Conservation (phyloP, 257 asterid genomes). For the Buddleja alternifolia region DNA sequence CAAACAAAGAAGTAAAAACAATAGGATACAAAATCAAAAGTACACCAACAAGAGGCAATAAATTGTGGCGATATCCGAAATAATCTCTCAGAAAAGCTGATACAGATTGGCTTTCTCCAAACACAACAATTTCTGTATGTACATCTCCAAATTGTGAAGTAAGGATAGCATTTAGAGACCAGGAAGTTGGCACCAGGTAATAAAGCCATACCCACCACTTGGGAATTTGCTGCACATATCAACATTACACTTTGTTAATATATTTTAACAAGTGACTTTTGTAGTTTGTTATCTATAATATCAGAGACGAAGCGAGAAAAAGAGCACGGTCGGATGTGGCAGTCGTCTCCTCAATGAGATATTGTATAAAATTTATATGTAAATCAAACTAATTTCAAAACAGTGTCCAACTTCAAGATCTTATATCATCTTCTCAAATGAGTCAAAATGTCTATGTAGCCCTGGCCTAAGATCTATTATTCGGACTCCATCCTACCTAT, state of each 20-base stretch:
- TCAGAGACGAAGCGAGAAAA: no score
- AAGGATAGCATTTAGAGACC: conserved; percentile 56
- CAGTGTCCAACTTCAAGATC: no score
- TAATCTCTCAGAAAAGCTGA: conserved; percentile 51
- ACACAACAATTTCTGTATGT: conserved; percentile 40
- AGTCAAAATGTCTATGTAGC: no score
- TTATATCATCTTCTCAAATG: no score
- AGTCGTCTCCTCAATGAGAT: no score
- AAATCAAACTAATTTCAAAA: no score
- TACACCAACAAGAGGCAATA: conserved; percentile 59
- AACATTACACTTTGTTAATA: background rate
- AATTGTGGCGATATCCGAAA: conserved; percentile 48
- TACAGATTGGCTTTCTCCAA: conserved; percentile 50
- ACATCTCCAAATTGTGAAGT: conserved; percentile 66
- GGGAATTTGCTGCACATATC: conserved; percentile 50
- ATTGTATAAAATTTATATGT: no score
- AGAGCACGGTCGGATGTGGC: no score
- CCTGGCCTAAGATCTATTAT: no score
- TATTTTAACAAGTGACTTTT: background rate
- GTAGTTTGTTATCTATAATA: no score
- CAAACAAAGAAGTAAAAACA: conserved; percentile 52
- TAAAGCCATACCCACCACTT: conserved; percentile 68
- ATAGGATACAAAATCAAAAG: conserved; percentile 48
- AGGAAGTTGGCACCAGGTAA: conserved; percentile 49
- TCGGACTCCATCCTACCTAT: no score